Percentiles rank a stretch among this genome's conserved stretches.
phyloP scores from a whole-genome alignment of 306 rosid species.

The Ziziphus jujuba region DNA sequence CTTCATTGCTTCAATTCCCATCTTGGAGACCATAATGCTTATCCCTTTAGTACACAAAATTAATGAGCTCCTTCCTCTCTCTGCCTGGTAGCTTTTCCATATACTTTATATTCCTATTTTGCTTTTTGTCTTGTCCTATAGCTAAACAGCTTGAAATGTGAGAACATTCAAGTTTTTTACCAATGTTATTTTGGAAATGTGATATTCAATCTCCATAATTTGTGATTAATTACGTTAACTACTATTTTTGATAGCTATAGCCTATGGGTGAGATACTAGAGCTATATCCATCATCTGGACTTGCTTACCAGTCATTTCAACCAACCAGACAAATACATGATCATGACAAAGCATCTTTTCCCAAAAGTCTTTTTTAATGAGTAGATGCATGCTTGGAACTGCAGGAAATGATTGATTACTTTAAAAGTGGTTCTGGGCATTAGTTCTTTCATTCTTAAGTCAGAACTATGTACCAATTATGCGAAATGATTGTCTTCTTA shows the following conservation, averaged over 20 bases:
- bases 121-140: neutral
- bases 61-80: slow-evolving; percentile 9
- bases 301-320: too few species aligned
- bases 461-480: too few species aligned
- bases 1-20: too few species aligned
- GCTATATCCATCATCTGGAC: too few species aligned
- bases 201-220: neutral
- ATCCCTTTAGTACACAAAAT: too few species aligned
- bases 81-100: neutral
- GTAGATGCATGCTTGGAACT: too few species aligned
- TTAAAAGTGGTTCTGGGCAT: neutral
- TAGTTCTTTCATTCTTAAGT: neutral
- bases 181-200: neutral
- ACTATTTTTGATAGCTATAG: neutral
- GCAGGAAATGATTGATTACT: neutral
- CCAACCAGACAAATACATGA: too few species aligned
- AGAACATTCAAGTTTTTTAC: neutral
- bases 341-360: too few species aligned
- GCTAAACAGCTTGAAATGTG: neutral
- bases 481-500: too few species aligned
- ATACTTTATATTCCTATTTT: neutral
- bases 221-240: neutral
- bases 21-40: too few species aligned
- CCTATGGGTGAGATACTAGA: too few species aligned
- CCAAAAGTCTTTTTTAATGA: too few species aligned